Conservation (phyloP, 192 early-diverging fungal genomes). For the Backusella macrospora region DNA sequence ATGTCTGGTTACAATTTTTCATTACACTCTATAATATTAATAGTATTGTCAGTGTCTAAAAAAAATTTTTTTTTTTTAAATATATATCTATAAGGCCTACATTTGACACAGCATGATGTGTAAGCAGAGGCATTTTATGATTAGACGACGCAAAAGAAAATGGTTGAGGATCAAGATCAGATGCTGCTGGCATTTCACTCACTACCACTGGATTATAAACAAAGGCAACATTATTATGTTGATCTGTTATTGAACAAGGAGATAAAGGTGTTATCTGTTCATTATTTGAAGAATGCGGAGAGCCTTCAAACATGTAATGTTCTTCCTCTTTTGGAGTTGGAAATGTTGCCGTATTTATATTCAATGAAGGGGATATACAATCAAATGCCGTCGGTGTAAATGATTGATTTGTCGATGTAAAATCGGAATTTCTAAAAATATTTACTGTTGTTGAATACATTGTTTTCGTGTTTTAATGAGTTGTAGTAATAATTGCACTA, state of each 20-base stretch:
- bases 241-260: constrained; percentile 11
- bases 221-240: background rate
- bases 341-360: background rate
- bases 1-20: background rate
- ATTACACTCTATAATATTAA: background rate
- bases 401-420: background rate
- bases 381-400: background rate
- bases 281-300: background rate
- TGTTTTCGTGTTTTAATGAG: background rate
- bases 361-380: background rate
- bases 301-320: background rate
- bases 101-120: background rate
- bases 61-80: background rate
- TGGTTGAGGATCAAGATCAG: background rate
- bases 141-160: background rate
- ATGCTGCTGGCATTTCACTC: background rate
- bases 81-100: background rate
- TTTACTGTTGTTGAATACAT: background rate
- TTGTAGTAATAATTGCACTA: background rate
- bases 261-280: background rate
- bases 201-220: background rate
- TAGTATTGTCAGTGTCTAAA: background rate
- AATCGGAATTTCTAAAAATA: background rate
- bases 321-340: background rate
- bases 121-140: background rate